Percentiles rank a stretch among this genome's conserved stretches.
Conservation (phyloP, 2,329 filamentous ascomycete species). For the Helotiales sp. region DNA sequence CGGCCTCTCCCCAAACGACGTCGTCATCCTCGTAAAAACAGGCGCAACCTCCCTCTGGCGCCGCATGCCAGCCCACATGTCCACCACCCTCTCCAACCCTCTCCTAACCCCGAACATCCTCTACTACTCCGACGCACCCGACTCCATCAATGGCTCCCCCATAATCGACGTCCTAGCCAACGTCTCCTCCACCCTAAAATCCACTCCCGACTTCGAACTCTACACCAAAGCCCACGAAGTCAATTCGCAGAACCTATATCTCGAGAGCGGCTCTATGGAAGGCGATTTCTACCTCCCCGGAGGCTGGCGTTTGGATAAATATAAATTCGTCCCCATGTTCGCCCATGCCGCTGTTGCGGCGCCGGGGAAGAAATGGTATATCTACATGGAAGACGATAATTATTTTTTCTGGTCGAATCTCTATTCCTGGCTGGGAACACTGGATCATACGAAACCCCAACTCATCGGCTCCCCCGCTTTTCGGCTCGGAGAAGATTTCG, state of each 20-base stretch:
- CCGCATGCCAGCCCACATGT: slow-evolving; percentile 14
- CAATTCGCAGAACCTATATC: slow-evolving; percentile 7
- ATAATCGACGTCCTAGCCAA: slow-evolving; percentile 11
- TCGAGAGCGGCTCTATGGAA: slow-evolving; percentile 8
- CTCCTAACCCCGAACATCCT: not conserved
- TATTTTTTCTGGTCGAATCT: slow-evolving; percentile 21
- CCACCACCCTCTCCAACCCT: slow-evolving; percentile 6
- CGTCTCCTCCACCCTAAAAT: slow-evolving; percentile 1
- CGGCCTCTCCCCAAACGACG: slow-evolving; percentile 9
- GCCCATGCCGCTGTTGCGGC: not conserved
- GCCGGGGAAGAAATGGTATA: slow-evolving; percentile 22
- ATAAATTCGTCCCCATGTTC: slow-evolving; percentile 12
- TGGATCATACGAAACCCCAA: slow-evolving; percentile 8
- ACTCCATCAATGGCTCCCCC: not conserved
- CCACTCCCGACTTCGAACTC: slow-evolving; percentile 2
- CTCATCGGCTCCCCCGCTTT: slow-evolving; percentile 14
- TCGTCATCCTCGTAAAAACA: slow-evolving; percentile 16
- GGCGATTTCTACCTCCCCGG: no score
- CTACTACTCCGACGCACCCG: not conserved
- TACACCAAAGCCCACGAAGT: not conserved
- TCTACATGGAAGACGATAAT: slow-evolving; percentile 27
- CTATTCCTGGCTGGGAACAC: slow-evolving; percentile 12
- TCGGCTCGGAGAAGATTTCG: slow-evolving; percentile 18
- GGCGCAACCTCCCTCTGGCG: slow-evolving; percentile 11
- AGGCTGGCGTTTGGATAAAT: slow-evolving; percentile 9